Conservation (phyloP, 2,329 filamentous ascomycete genomes). For the Aspergillus arachidicola region DNA sequence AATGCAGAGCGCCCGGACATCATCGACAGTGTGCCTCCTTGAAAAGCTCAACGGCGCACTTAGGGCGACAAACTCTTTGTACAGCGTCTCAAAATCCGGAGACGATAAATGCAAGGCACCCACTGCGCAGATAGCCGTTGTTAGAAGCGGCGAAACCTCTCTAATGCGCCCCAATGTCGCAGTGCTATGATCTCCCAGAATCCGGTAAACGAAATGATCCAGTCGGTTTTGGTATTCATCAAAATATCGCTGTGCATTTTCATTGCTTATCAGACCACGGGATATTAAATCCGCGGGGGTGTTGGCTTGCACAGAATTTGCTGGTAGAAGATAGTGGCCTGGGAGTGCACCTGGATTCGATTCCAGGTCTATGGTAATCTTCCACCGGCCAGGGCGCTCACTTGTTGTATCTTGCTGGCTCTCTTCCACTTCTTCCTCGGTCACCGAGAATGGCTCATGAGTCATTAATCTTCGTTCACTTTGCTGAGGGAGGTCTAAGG, state of each 20-base stretch:
- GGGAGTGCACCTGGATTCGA: background rate
- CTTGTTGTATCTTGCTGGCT: background rate
- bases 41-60: constrained; percentile 46
- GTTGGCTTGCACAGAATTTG: background rate
- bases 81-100: constrained; percentile 36
- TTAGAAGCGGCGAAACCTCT: constrained; percentile 46
- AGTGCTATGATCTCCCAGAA: constrained; percentile 43
- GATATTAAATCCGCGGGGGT: constrained; percentile 46
- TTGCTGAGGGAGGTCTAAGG: background rate
- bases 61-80: constrained; percentile 40
- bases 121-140: constrained; percentile 49
- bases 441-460: background rate
- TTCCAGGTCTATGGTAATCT: constrained; percentile 42
- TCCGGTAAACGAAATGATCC: constrained; percentile 51
- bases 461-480: background rate
- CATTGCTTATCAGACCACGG: constrained; percentile 44
- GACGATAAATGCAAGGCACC: constrained; percentile 47
- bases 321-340: background rate
- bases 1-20: constrained; percentile 51
- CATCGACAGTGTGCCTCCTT: constrained; percentile 44
- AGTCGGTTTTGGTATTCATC: constrained; percentile 47
- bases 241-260: constrained; percentile 47
- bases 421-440: background rate
- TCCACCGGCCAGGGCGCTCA: constrained; percentile 22
- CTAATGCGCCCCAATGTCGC: constrained; percentile 38